Percentiles rank a stretch among this genome's conserved stretches.
These are phyloP conservation scores for Lignosus rhinocerotis DNA, from an alignment of 1,284 basidiomycete genomes.

Conservation along the genomic window DNA sequence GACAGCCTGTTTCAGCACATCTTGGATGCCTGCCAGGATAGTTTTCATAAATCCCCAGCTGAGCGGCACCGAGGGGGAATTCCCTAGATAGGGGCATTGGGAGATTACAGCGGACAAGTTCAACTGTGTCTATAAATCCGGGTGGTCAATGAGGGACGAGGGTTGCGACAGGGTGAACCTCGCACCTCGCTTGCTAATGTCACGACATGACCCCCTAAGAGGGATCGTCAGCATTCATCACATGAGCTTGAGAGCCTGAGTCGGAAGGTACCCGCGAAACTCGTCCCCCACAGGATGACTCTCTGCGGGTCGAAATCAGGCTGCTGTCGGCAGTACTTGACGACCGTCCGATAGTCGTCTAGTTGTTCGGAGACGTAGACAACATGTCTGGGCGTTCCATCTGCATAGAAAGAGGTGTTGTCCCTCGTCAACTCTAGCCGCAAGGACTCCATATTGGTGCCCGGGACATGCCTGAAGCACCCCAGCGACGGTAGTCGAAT, in stretches of 20 bases:
- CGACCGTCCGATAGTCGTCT: constrained; percentile 41
- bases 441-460: not conserved
- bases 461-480: constrained; percentile 34
- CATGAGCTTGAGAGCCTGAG: not conserved
- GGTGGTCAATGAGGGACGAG: not conserved
- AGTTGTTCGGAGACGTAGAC: constrained; percentile 38
- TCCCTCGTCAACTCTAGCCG: not conserved
- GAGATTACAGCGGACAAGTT: constrained; percentile 35
- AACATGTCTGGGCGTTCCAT: constrained; percentile 36
- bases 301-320: constrained; percentile 35
- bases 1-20: constrained; percentile 34
- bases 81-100: constrained; percentile 39
- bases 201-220: constrained; percentile 38
- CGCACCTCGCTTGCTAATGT: constrained; percentile 36
- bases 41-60: constrained; percentile 27
- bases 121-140: constrained; percentile 25
- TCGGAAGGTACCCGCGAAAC: constrained; percentile 29
- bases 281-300: constrained; percentile 39
- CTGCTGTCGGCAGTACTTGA: constrained; percentile 37
- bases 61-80: constrained; percentile 5
- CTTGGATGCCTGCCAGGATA: constrained; percentile 27
- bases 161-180: too few species aligned
- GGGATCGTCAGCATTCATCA: not conserved
- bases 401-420: constrained; percentile 18
- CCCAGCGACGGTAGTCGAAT: constrained; percentile 44